Evolutionary conservation across 148 eudicot genomes (phyloP).

Genomic region (Arbutus unedo): DNA sequence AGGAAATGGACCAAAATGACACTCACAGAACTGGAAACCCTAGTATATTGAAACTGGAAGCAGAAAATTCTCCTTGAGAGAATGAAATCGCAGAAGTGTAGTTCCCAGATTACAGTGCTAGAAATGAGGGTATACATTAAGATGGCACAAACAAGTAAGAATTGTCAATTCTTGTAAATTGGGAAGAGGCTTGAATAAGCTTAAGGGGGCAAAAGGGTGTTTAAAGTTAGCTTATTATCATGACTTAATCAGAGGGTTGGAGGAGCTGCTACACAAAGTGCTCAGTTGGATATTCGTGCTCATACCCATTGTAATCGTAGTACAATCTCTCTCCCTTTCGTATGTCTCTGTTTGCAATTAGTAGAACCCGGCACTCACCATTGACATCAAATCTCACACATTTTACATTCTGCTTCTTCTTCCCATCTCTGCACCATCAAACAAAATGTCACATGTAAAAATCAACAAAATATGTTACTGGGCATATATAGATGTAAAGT

Average conservation of each 20-base stretch:
- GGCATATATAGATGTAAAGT: background rate
- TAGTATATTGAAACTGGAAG: slow-evolving; percentile 3
- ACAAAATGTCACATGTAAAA: background rate
- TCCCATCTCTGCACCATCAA: slow-evolving; percentile 68
- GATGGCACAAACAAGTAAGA: background rate
- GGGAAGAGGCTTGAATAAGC: background rate
- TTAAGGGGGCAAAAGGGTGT: background rate
- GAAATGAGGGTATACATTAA: background rate
- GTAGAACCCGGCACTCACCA: slow-evolving; percentile 75
- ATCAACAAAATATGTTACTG: background rate
- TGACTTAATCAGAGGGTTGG: background rate
- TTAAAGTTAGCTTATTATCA: slow-evolving; percentile 15
- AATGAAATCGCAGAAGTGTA: background rate
- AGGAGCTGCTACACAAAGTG: slow-evolving; percentile 58
- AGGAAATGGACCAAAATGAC: background rate
- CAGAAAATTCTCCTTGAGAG: background rate
- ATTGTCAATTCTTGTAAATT: slow-evolving; percentile 9
- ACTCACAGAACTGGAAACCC: background rate
- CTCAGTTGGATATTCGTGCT: slow-evolving; percentile 91
- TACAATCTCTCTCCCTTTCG: slow-evolving; percentile 80
- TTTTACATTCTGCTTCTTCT: slow-evolving; percentile 87
- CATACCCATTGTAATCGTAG: slow-evolving; percentile 90
- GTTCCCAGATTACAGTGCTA: background rate
- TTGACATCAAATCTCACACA: slow-evolving; percentile 83
- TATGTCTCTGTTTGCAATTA: slow-evolving; percentile 89